phyloP scores from a whole-genome alignment of 768 basidiomycete genomes.

The Trametes cingulata region DNA sequence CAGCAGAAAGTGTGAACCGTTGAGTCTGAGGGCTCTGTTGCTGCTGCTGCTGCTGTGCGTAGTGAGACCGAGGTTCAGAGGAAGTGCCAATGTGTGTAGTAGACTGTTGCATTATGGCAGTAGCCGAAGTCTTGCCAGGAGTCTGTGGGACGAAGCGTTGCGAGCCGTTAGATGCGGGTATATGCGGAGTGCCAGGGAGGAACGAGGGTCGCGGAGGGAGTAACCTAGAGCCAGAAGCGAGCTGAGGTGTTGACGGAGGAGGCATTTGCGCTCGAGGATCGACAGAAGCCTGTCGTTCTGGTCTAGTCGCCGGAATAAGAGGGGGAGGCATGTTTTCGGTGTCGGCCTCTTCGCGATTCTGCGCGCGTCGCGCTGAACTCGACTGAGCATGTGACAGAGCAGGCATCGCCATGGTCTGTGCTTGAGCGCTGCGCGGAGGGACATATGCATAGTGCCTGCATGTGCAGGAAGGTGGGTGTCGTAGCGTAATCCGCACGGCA shows the following conservation, averaged over 20 bases:
- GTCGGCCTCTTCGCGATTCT: conserved; percentile 20
- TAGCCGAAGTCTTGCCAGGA: background rate
- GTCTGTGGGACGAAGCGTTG: conserved; percentile 18
- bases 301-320: conserved; percentile 21
- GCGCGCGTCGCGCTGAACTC: conserved; percentile 40
- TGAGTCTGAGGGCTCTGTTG: conserved; percentile 20
- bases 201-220: conserved; percentile 19
- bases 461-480: conserved; percentile 25
- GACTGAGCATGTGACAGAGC: conserved; percentile 46
- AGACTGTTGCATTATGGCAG: background rate
- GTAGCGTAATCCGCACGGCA: background rate
- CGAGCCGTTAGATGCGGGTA: conserved; percentile 22
- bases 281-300: background rate
- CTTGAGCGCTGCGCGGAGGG: conserved; percentile 47
- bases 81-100: background rate
- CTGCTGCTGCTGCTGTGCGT: conserved; percentile 27
- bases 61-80: conserved; percentile 30
- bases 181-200: conserved; percentile 32
- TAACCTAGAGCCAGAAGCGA: conserved; percentile 13
- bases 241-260: conserved; percentile 54
- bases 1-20: conserved; percentile 32
- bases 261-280: conserved; percentile 42
- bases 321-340: conserved; percentile 32
- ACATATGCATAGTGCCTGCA: conserved; percentile 69
- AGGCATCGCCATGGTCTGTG: conserved; percentile 32